Evolutionary conservation across 805 yeast genomes (phyloP), one percentile per base, ranked within the genome.

Genomic region (Yamadazyma endophytica): DNA sequence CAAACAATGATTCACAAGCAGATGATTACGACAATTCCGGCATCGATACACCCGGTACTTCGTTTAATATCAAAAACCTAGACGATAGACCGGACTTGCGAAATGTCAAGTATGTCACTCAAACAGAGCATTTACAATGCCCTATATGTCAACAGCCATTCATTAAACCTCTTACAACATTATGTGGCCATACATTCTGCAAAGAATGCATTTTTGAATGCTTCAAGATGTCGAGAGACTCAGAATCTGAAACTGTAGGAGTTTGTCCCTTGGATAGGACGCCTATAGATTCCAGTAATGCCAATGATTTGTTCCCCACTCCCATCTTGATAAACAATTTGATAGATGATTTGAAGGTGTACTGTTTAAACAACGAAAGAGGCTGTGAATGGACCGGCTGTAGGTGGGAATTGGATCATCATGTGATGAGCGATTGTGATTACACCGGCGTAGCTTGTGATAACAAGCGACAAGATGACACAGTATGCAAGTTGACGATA

Each of bases 61-160:
- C n/a, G n/a, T n/a, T n/a, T n/a, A n/a, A n/a, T n/a, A n/a, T n/a
- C n/a, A n/a, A n/a, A n/a, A n/a, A n/a, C n/a, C n/a, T n/a, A n/a
- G n/a, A n/a, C n/a, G 44, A 44, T 21, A 44, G 37, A 19, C 61
- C 63, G 3, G 64, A 58, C 31, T 31, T 57, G 24, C 35, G 64
- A 27, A 56, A 53, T 29, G 39, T 49, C 29, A 54, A 49, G 29
- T 61, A 61, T 37, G 45, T 49, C 21, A 39, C 58, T 2, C 33
- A 50, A 12, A 59, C 57, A 6, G 67, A 60, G 29, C 52, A 60
- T 43, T 44, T 59, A 26, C 49, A 49, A 37, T 65, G 88, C 42
- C 85, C 87, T 3, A 74, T 80, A n/a, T 80, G 88, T 51, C 79
- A 75, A 37, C 69, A 70, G 23, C 82, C 83, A 4, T 73, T 80